These are phyloP conservation scores for Lycium ferocissimum DNA, from an alignment of 257 asterid genomes.

Conservation along the genomic window DNA sequence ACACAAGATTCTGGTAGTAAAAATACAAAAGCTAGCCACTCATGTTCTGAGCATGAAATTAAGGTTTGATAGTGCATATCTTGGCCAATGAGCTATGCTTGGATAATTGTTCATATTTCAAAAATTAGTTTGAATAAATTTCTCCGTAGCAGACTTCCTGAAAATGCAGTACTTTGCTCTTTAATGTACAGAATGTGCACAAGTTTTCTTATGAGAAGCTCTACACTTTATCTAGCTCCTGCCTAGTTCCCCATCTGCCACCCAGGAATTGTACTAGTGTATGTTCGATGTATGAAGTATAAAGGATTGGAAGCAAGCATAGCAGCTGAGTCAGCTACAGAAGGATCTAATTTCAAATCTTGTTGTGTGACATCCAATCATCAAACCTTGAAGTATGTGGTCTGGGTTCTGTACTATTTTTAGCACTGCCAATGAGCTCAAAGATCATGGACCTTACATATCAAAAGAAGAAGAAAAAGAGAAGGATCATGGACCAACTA, in stretches of 20 bases:
- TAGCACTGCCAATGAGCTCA: not conserved
- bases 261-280: not conserved
- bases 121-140: not conserved
- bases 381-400: not conserved
- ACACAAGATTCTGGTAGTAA: not conserved
- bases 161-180: not conserved
- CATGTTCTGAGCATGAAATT: not conserved
- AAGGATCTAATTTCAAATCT: not conserved
- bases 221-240: not conserved
- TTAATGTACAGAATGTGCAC: not conserved
- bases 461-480: not conserved
- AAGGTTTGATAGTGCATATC: not conserved
- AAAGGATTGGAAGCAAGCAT: not conserved
- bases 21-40: not conserved
- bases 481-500: too few species aligned
- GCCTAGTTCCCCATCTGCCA: not conserved
- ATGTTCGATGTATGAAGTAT: not conserved
- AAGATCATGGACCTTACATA: not conserved
- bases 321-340: not conserved
- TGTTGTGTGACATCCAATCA: not conserved
- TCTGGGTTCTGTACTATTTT: not conserved
- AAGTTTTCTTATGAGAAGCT: conserved; percentile 8
- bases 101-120: not conserved
- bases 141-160: not conserved
- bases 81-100: not conserved